Base-by-base conservation (phyloP, 2,329 filamentous ascomycete genomes). In the Byssochlamys sp. region DNA sequence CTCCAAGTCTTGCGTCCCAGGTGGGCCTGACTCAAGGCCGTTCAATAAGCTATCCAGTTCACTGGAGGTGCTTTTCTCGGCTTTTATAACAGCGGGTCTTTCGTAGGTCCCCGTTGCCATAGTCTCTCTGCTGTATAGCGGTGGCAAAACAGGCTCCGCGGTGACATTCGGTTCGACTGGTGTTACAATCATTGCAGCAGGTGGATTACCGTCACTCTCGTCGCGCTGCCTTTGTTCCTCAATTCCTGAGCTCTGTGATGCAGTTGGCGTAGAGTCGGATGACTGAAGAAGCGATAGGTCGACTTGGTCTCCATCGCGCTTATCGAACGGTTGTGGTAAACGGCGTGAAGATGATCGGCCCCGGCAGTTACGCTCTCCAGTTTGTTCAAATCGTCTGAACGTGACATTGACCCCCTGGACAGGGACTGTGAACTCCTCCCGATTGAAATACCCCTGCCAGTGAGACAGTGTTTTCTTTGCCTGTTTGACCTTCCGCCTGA, bases 1-100 rank as follows among this genome's bases (percentile, higher is more conserved):
- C 64, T 84, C 81, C 10, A 87, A 74, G 65, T 88, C 84, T 54
- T 87, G 76, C 56, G 83, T 87, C 55, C 84, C 83, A 48, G 81
- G 75, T 0, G 77, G 73, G 52, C 59, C 62, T 52, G 57, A 52
- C 25, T 58, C 62, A 25, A 52, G 49, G 28, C 55, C 56, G 7
- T 60, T 31, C 7, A 57, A 56, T 53, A 57, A 55, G 11, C 54
- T 56, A 11, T 54, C 61, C n/a, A 66, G 10, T 28, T 71, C 68
- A 57, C 71, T 73, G 45, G 71, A 72, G 35, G 71, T 71, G 26
- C 66, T 55, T 14, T 64, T 61, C 59, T 77, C 73, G 55, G 66
- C 67, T 61, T 76, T 76, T 26, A 75, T 60, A 14, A 62, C 52
- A 35, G 69, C 59, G 19, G 66, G 61, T 14, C 58, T 59, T 14